phyloP scores from a whole-genome alignment of 805 yeast genomes.

The Monosporozyma solicola region DNA sequence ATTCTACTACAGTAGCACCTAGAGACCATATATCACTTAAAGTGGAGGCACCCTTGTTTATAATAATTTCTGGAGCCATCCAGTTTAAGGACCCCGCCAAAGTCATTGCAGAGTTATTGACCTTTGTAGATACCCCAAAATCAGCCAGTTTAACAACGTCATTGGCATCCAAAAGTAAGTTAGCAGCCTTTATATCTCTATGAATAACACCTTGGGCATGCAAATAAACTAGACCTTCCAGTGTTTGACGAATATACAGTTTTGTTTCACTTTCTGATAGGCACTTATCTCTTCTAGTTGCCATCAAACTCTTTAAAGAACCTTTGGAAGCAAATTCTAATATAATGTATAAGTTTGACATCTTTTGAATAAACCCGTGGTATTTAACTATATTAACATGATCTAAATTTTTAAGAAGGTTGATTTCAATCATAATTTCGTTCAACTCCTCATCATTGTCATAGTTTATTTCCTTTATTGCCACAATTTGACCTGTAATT shows the following conservation, averaged over 20 bases:
- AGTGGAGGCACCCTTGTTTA: constrained; percentile 75
- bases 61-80: constrained; percentile 97
- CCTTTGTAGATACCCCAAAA: constrained; percentile 89
- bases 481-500: constrained; percentile 59
- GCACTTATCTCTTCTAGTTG: constrained; percentile 20
- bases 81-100: constrained; percentile 89
- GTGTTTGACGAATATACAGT: constrained; percentile 57
- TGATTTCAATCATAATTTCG: constrained; percentile 53
- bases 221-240: constrained; percentile 60
- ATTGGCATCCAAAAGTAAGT: constrained; percentile 57
- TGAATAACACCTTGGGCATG: constrained; percentile 80
- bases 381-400: constrained; percentile 90
- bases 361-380: constrained; percentile 75
- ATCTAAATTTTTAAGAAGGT: constrained; percentile 62
- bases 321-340: constrained; percentile 64
- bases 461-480: constrained; percentile 69
- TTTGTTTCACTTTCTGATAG: constrained; percentile 56
- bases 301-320: constrained; percentile 41
- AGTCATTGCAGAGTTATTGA: constrained; percentile 52
- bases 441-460: constrained; percentile 67
- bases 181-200: constrained; percentile 91
- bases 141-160: constrained; percentile 87
- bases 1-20: constrained; percentile 90
- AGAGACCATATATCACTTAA: constrained; percentile 90
- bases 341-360: constrained; percentile 64